These are phyloP conservation scores for Ophiostoma ips DNA, from an alignment of 2,329 filamentous ascomycete species.

Conservation along the genomic window DNA sequence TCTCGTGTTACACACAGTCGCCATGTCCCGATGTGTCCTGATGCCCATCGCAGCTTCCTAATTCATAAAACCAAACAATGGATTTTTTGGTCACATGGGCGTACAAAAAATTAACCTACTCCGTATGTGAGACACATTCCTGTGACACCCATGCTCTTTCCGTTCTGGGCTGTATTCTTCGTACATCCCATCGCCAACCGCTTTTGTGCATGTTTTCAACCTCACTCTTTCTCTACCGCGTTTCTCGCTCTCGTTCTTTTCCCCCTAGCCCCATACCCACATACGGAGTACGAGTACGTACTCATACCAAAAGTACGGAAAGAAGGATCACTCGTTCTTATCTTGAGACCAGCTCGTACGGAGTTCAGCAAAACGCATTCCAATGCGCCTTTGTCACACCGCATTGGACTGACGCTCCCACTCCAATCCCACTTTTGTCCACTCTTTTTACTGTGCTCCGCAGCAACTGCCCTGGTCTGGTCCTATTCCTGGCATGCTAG, in stretches of 20 bases:
- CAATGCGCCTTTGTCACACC: slow-evolving; percentile 3
- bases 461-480: neutral
- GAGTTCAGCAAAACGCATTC: neutral
- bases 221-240: neutral
- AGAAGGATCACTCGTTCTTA: slow-evolving; percentile 3
- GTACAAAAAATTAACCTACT: no score
- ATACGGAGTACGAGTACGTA: no score
- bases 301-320: neutral
- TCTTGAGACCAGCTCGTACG: slow-evolving; percentile 7
- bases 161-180: neutral
- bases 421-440: neutral
- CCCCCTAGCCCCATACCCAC: no score
- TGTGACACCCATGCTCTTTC: neutral
- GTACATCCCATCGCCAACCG: neutral
- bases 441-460: neutral
- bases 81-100: no score
- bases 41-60: neutral
- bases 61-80: neutral
- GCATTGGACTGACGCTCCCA: slow-evolving; percentile 6
- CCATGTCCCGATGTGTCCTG: neutral
- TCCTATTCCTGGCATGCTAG: neutral
- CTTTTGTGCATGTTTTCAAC: neutral
- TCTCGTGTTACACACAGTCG: neutral
- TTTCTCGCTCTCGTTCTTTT: no score
- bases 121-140: no score